A percentile compares a stretch with the other conserved stretches of the same genome.
Conservation (phyloP, 345 rosid species). For the Hibiscus syriacus region DNA sequence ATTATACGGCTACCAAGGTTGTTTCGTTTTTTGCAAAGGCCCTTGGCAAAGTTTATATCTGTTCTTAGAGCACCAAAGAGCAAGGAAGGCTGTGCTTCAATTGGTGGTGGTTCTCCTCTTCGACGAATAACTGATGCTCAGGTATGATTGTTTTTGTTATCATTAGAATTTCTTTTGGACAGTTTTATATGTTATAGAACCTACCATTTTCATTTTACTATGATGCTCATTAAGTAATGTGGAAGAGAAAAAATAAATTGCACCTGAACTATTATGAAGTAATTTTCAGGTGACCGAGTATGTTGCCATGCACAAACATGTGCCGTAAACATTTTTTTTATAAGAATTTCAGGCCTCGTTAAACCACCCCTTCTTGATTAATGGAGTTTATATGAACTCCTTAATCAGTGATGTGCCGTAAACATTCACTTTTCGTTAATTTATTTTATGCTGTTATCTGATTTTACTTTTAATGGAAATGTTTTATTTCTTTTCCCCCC, state of each 20-base stretch:
- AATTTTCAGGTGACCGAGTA: neutral
- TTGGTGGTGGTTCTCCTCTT: slow-evolving; percentile 97
- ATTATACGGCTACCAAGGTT: slow-evolving; percentile 84
- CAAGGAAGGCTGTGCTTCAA: slow-evolving; percentile 97
- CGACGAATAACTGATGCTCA: slow-evolving; percentile 89
- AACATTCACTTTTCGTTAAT: neutral
- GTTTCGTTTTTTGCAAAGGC: slow-evolving; percentile 88
- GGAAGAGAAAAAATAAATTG: neutral
- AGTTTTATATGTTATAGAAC: neutral
- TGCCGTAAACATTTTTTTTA: neutral
- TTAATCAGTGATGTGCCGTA: neutral
- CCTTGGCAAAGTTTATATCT: slow-evolving; percentile 90
- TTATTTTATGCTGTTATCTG: neutral
- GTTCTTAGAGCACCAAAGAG: slow-evolving; percentile 89
- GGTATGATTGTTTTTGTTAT: slow-evolving; percentile 26
- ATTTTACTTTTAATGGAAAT: neutral
- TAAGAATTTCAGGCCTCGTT: too few relatives aligned
- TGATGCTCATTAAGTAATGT: neutral
- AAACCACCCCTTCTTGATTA: too few relatives aligned
- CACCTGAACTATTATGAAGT: neutral
- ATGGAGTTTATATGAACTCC: too few relatives aligned
- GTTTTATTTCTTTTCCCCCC: neutral
- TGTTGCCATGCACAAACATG: neutral
- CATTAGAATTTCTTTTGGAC: neutral
- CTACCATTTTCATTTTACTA: neutral